Conservation (phyloP, 148 eudicot species). For the Rhododendron ferrugineum region DNA sequence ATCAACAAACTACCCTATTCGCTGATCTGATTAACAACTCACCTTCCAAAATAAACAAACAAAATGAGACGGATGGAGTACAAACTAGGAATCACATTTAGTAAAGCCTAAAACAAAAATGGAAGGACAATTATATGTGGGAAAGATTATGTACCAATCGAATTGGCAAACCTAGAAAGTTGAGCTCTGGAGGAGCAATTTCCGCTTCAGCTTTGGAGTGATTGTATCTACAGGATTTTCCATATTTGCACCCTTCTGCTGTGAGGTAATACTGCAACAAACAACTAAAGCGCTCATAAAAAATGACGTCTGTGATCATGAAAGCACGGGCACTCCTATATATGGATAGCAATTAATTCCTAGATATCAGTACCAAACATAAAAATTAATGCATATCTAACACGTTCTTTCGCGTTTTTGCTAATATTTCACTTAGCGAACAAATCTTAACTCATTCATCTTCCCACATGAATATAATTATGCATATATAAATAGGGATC, state of each 20-base stretch:
- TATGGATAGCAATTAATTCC: neutral
- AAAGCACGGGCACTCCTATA: neutral
- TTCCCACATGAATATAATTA: neutral
- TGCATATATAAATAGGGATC: neutral
- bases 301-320: neutral
- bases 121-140: neutral
- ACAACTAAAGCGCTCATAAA: neutral
- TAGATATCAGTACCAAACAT: neutral
- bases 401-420: neutral
- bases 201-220: constrained; percentile 31
- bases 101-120: neutral
- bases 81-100: neutral
- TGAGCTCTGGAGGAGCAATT: constrained; percentile 25
- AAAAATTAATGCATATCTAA: neutral
- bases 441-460: neutral
- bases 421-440: neutral
- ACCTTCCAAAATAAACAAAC: neutral
- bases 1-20: neutral
- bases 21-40: neutral
- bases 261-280: constrained; percentile 45
- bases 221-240: constrained; percentile 53
- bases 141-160: constrained; percentile 29
- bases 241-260: constrained; percentile 68
- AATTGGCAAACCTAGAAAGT: constrained; percentile 53
- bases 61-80: neutral